Conservation (phyloP, 495 filamentous ascomycete genomes). For the Trichoderma virens region DNA sequence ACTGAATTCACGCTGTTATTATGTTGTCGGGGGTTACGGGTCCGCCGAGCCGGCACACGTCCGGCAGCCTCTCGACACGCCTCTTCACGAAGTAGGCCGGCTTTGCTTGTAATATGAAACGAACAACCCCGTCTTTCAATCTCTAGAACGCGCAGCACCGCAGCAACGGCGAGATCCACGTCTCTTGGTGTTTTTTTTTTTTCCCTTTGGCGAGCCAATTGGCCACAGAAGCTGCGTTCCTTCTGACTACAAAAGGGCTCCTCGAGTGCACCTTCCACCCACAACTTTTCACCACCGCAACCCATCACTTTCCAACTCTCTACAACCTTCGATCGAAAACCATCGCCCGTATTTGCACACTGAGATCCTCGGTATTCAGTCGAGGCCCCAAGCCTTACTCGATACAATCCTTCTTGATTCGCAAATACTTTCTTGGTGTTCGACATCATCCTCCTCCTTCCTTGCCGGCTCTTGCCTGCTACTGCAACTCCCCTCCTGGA, state of each 20-base stretch:
- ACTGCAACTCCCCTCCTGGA: background rate
- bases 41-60: background rate
- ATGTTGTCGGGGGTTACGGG: background rate
- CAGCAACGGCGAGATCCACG: background rate
- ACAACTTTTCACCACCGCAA: background rate
- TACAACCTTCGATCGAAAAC: background rate
- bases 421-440: background rate
- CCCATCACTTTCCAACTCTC: background rate
- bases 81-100: background rate
- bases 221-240: background rate
- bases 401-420: background rate
- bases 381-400: background rate
- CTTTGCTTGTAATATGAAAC: background rate
- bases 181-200: background rate
- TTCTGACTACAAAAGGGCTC: background rate
- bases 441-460: background rate
- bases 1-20: background rate
- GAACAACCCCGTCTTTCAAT: background rate
- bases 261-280: background rate
- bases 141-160: background rate
- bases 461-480: background rate
- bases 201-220: background rate
- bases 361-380: background rate
- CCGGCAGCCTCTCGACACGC: background rate
- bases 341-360: background rate